These are phyloP conservation scores for Hymenotorrendiella dingleyae DNA, from an alignment of 2,329 filamentous ascomycete species.

Conservation along the genomic window DNA sequence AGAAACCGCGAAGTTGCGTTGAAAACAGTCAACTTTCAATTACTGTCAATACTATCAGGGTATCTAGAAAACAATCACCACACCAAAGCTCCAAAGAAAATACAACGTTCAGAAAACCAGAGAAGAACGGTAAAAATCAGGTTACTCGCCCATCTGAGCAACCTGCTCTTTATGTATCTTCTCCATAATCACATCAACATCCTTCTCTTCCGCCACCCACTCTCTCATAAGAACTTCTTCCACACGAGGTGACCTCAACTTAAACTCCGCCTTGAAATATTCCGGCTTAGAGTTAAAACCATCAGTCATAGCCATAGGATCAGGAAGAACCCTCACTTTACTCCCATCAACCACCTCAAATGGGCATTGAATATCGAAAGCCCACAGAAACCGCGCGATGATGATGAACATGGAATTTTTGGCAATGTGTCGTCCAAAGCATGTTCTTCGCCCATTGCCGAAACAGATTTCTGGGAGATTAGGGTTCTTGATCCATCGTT, in stretches of 20 bases:
- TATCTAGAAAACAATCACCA: too few species aligned
- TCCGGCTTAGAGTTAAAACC: conserved; percentile 6
- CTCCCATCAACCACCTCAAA: background rate
- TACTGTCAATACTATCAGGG: too few species aligned
- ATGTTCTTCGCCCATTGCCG: conserved; percentile 32
- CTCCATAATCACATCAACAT: conserved; percentile 6
- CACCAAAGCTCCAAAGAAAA: too few species aligned
- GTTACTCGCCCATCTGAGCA: conserved; percentile 4
- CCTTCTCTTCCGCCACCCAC: conserved; percentile 3
- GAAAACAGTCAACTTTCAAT: too few species aligned
- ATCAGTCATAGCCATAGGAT: conserved; percentile 6
- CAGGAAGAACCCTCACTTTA: conserved; percentile 3
- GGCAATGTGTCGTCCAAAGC: conserved; percentile 34
- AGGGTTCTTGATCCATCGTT: conserved; percentile 31
- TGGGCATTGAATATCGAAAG: conserved; percentile 10
- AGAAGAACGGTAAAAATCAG: too few species aligned
- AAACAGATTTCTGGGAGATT: conserved; percentile 27
- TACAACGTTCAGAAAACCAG: too few species aligned
- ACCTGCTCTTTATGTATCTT: conserved; percentile 2
- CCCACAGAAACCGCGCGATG: conserved; percentile 32
- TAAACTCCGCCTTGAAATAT: conserved; percentile 2
- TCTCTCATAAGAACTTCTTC: conserved; percentile 1
- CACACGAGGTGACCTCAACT: background rate
- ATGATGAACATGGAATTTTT: conserved; percentile 28
- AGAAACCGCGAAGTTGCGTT: too few species aligned